These are phyloP conservation scores for Xylaria acuta DNA, from an alignment of 495 filamentous ascomycete genomes.

Conservation along the genomic window DNA sequence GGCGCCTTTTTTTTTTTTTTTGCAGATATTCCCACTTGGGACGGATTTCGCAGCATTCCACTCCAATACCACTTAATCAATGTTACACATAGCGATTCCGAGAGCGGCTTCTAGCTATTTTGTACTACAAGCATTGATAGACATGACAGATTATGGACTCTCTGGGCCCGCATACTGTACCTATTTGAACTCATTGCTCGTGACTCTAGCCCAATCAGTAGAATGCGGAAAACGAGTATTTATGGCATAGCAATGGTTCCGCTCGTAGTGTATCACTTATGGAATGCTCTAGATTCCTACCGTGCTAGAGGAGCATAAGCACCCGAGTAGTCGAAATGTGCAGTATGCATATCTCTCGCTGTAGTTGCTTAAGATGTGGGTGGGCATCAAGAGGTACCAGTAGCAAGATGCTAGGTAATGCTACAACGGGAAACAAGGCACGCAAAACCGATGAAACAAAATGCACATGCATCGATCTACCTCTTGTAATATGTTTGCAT, in stretches of 20 bases:
- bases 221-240: background rate
- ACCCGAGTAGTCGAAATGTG: background rate
- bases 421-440: constrained; percentile 6
- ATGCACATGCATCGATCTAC: constrained; percentile 14
- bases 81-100: constrained; percentile 11
- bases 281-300: background rate
- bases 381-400: background rate
- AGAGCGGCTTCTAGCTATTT: constrained; percentile 15
- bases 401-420: background rate
- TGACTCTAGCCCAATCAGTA: background rate
- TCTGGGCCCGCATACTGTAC: background rate
- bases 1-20: background rate
- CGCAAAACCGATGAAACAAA: background rate
- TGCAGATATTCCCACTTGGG: background rate
- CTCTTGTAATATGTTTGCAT: background rate
- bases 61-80: constrained; percentile 11
- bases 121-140: constrained; percentile 22
- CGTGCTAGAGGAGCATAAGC: background rate
- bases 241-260: background rate
- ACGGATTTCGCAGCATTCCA: constrained; percentile 2
- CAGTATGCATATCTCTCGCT: background rate
- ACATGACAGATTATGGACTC: constrained; percentile 11
- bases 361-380: background rate
- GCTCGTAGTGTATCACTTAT: background rate
- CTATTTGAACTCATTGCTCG: background rate